A percentile compares a stretch with the other conserved stretches of the same genome.
Evolutionary conservation across 2,329 filamentous ascomycete species (phyloP).

Genomic region (Fusarium sp.): DNA sequence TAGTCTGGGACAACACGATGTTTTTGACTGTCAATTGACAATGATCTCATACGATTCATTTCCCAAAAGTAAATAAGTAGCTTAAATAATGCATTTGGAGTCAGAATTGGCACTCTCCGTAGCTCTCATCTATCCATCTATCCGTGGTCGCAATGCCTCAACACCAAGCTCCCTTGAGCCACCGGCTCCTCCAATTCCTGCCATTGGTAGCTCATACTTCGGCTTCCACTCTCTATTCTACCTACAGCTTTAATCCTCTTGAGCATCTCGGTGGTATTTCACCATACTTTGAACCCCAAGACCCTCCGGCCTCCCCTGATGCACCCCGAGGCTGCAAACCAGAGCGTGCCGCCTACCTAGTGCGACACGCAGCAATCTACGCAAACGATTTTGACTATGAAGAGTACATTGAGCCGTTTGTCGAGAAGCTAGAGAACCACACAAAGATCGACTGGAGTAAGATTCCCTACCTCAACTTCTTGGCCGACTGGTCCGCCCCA

Average conservation of each 20-base stretch:
- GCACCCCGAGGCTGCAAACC: slow-evolving; percentile 63
- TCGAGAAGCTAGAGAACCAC: slow-evolving; percentile 69
- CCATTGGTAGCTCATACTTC: slow-evolving; percentile 18
- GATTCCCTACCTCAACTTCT: slow-evolving; percentile 66
- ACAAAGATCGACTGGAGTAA: slow-evolving; percentile 66
- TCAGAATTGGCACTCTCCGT: background rate
- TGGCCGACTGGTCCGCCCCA: slow-evolving; percentile 67
- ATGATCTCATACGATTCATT: slow-evolving; percentile 27
- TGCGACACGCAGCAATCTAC: slow-evolving; percentile 71
- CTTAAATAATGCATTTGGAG: background rate
- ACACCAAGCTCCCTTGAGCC: background rate
- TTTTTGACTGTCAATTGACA: background rate
- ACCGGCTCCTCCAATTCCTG: slow-evolving; percentile 15
- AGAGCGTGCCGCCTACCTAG: slow-evolving; percentile 64
- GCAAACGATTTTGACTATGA: slow-evolving; percentile 70
- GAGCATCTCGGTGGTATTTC: slow-evolving; percentile 67
- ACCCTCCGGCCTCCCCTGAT: slow-evolving; percentile 51
- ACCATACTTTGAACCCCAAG: slow-evolving; percentile 68
- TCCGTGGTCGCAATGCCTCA: slow-evolving; percentile 15
- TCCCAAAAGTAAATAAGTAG: slow-evolving; percentile 5
- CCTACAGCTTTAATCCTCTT: slow-evolving; percentile 64
- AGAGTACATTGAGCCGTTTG: slow-evolving; percentile 66
- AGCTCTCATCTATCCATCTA: background rate
- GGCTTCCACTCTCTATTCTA: slow-evolving; percentile 53
- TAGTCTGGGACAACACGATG: background rate